A percentile compares a stretch with the other conserved stretches of the same genome.
phyloP scores from a whole-genome alignment of 1,139 yeast species.

The Diutina ranongensis region DNA sequence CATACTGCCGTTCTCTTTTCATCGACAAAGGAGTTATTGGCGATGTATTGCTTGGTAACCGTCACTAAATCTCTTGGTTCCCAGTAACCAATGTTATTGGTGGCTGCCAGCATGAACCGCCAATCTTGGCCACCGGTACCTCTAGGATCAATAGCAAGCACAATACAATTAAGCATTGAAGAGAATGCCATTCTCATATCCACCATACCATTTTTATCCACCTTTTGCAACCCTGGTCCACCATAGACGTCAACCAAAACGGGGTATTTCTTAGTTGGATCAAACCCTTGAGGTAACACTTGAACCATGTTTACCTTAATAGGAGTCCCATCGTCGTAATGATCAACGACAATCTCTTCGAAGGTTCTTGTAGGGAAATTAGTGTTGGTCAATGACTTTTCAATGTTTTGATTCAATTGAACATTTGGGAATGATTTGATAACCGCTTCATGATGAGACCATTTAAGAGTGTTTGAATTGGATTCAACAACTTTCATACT shows the following conservation, averaged over 20 bases:
- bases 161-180: slow-evolving; percentile 60
- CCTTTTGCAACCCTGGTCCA: slow-evolving; percentile 86
- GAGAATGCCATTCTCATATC: slow-evolving; percentile 65
- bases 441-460: background rate
- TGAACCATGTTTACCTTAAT: slow-evolving; percentile 58
- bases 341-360: slow-evolving; percentile 35
- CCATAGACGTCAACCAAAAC: slow-evolving; percentile 79
- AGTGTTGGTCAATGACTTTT: slow-evolving; percentile 16
- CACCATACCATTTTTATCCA: slow-evolving; percentile 39
- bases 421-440: background rate
- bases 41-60: slow-evolving; percentile 52
- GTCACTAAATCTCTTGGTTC: slow-evolving; percentile 75
- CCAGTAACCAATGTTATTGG: slow-evolving; percentile 65
- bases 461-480: background rate
- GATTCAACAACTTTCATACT: background rate
- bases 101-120: slow-evolving; percentile 57
- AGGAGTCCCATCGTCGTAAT: slow-evolving; percentile 22
- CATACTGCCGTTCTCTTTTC: slow-evolving; percentile 70
- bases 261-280: slow-evolving; percentile 54
- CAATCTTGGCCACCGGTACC: slow-evolving; percentile 86
- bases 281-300: slow-evolving; percentile 61
- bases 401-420: background rate
- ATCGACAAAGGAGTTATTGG: slow-evolving; percentile 37
- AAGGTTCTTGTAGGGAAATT: slow-evolving; percentile 47
- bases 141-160: slow-evolving; percentile 81